Base-by-base conservation (phyloP, 1,284 basidiomycete species). In the Pisolithus thermaeus region DNA sequence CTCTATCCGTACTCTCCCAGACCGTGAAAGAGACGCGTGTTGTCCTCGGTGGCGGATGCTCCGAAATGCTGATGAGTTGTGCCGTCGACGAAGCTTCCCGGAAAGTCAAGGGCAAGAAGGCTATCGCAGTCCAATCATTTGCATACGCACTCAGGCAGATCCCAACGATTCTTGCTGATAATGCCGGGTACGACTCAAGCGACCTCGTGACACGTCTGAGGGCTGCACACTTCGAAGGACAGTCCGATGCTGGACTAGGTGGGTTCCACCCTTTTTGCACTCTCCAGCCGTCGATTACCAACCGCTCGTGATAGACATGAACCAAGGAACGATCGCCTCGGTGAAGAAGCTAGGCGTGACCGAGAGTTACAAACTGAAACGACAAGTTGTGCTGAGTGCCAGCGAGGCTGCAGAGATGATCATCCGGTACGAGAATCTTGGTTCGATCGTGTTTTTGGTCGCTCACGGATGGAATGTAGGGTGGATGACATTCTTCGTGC, bases 371-470 rank as follows among this genome's bases (percentile, higher is more conserved):
- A 99, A 99, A 77, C 77, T 99, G 57, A 99, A 99, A 75, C 77
- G 87, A 42, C 95, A 97, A 71, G 95, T 99, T 0, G 87, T 99
- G 3, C 73, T 92, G 49, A 94, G 90, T 61, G 95, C 97, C 1
- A 94, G 86, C 56, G 97, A 99, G 70, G 97, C 96, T 8, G 90
- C 93, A 2, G 97, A 99, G 76, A 98, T 99, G 94, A 97, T 98
- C 59, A 79, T 99, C 59, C 81, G 96, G 83, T 93, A 71, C 36
- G 90, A 78, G 41, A 30, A 6, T 46, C 45, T 47, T n/a, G 37
- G 48, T 14, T 35, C 7, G 28, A 8, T 27, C 14, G 23, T 39
- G 20, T 20, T 23, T 20, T 14, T 18, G 41, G 48, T 53, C 28
- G 50, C 55, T 60, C 49, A 54, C 51, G 53, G 42, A 23, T 40